Conservation (phyloP, 345 rosid species). For the Citrus reticulata region DNA sequence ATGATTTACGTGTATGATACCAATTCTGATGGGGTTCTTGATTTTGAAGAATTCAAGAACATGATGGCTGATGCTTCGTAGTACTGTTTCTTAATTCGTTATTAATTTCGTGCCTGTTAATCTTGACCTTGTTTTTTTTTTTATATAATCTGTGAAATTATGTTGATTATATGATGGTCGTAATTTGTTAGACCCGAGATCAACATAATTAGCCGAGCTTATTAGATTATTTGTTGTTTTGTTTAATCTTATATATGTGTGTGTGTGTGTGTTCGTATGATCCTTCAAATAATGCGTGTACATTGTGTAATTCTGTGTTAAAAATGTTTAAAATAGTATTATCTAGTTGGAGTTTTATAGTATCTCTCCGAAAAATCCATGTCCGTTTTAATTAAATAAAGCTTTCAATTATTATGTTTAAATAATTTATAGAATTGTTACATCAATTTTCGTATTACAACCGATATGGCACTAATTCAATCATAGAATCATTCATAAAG, state of each 20-base stretch:
- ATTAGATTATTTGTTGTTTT: not conserved
- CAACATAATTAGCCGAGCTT: not conserved
- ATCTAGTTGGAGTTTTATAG: no score
- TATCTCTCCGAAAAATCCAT: no score
- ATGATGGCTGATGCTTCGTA: constrained; percentile 42
- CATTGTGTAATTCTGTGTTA: no score
- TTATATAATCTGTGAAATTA: not conserved
- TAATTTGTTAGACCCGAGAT: not conserved
- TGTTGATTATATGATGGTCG: not conserved
- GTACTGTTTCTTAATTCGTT: not conserved
- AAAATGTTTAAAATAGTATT: no score
- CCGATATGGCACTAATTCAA: no score
- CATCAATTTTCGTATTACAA: no score
- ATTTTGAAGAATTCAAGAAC: constrained; percentile 73
- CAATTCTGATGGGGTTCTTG: constrained; percentile 69
- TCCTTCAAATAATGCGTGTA: not conserved
- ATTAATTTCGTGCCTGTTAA: not conserved
- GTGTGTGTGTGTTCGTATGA: not conserved
- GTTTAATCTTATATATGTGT: not conserved
- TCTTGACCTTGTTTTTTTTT: not conserved
- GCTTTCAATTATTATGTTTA: no score
- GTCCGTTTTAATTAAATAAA: no score
- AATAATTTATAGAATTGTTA: no score
- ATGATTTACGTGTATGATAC: constrained; percentile 65
- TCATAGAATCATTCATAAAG: no score